Conservation (phyloP, 75 land plant genomes). For the Larix kaempferi region DNA sequence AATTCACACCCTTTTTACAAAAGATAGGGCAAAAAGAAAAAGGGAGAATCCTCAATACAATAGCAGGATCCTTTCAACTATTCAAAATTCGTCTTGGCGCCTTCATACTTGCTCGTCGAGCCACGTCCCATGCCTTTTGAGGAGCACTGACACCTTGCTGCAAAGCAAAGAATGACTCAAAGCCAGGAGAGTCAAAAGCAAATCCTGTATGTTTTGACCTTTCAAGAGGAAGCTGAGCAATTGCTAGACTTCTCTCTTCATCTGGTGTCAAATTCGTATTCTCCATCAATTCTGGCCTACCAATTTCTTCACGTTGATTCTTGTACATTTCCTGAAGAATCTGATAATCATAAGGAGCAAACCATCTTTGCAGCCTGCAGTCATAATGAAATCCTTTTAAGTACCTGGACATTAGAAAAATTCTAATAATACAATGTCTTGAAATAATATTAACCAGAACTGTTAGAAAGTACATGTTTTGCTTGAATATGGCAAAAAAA, state of each 20-base stretch:
- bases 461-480: background rate
- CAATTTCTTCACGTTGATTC: conserved; percentile 33
- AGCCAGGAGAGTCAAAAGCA: conserved; percentile 98
- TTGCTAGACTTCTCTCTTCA: conserved; percentile 67
- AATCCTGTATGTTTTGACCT: conserved; percentile 94
- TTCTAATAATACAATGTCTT: background rate
- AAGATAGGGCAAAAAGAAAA: background rate
- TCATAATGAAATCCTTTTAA: background rate
- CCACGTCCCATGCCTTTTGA: conserved; percentile 95
- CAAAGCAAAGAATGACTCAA: conserved; percentile 93
- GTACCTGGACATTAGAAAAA: background rate
- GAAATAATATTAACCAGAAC: background rate
- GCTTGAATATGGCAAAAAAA: background rate
- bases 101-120: conserved; percentile 81
- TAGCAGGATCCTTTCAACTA: background rate
- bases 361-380: conserved; percentile 85
- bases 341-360: conserved; percentile 91
- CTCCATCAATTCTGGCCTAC: conserved; percentile 36
- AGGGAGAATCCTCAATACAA: background rate
- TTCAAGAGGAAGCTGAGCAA: conserved; percentile 90
- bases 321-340: conserved; percentile 80
- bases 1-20: background rate
- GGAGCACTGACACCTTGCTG: conserved; percentile 84
- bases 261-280: conserved; percentile 53
- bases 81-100: background rate